These are phyloP conservation scores for Thymus quinquecostatus DNA, from an alignment of 257 asterid genomes.

Conservation along the genomic window DNA sequence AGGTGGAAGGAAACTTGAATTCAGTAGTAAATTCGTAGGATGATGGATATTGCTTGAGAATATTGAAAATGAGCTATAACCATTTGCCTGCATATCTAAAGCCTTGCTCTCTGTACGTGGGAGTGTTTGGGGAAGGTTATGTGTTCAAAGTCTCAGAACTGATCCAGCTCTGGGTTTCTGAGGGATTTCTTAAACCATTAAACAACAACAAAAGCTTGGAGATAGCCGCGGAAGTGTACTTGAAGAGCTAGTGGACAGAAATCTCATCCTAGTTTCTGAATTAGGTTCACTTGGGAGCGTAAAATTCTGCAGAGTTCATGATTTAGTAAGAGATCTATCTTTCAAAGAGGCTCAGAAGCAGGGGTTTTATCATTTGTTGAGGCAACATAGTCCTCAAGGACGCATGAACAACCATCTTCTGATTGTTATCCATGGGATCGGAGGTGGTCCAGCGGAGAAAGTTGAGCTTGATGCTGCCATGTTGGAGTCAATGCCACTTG, in stretches of 20 bases:
- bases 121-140: slow-evolving; percentile 10
- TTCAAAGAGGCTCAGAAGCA: not conserved
- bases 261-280: not conserved
- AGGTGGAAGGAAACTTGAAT: not conserved
- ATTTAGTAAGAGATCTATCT: not conserved
- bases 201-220: too few relatives aligned
- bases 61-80: slow-evolving; percentile 10
- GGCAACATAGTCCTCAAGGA: not conserved
- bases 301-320: not conserved
- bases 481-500: too few relatives aligned
- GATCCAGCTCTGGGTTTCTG: slow-evolving; percentile 10
- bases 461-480: too few relatives aligned
- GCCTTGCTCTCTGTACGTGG: slow-evolving; percentile 26
- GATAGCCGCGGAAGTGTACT: not conserved
- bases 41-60: not conserved
- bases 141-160: not conserved
- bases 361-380: not conserved
- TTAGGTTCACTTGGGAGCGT: not conserved
- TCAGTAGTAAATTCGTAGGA: not conserved
- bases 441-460: too few relatives aligned
- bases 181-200: slow-evolving; percentile 23
- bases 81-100: slow-evolving; percentile 15
- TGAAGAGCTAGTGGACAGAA: not conserved
- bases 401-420: not conserved
- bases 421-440: not conserved